Base-by-base conservation (phyloP, 2,329 filamentous ascomycete genomes). In the Colletotrichum musae region DNA sequence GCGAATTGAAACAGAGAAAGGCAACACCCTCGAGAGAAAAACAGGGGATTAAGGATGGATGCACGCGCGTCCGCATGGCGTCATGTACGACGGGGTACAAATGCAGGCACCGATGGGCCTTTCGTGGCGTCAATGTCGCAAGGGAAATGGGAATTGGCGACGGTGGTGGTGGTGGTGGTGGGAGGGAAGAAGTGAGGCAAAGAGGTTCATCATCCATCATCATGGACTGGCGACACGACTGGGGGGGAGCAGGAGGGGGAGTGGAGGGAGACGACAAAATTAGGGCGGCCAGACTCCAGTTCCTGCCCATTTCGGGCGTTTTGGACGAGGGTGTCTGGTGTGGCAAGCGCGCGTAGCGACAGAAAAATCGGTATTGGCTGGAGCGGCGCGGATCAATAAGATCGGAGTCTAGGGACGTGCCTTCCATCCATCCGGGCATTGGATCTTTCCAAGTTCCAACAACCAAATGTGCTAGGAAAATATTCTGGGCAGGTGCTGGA, bases 101-200 rank as follows among this genome's bases (percentile, higher is more conserved):
- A 68, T 65, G 65, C 65, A 68, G 65, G 65, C 65, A 68, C 65
- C 65, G 60, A 68, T 65, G 60, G 50, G 48, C 54, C 59, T 68
- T 60, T 50, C 48, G 54, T 50, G 53, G 48, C 28, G 60, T 59
- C 54, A 21, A 15, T 64, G 60, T 64, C 60, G 53, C 47, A 58
- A 45, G 18, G 28, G 15, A 57, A 63, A 59, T 53, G 36, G 53
- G 41, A 43, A 15, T 43, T 36, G 32, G 32, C 32, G 32, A 36
- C 10, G 32, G 32, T 36, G 28, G 28, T 32, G 28, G 28, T 32
- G 28, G 28, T 32, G 28, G 28, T 32, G 32, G 32, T 36, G 32
- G 32, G 32, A 36, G 32, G 32, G 32, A 36, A 36, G 32, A 36
- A 47, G 45, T 6, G 45, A 47, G 6, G 16, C 16, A 5, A 15